These are phyloP conservation scores for Neonectria coccinea DNA, from an alignment of 2,329 filamentous ascomycete species.

Conservation along the genomic window DNA sequence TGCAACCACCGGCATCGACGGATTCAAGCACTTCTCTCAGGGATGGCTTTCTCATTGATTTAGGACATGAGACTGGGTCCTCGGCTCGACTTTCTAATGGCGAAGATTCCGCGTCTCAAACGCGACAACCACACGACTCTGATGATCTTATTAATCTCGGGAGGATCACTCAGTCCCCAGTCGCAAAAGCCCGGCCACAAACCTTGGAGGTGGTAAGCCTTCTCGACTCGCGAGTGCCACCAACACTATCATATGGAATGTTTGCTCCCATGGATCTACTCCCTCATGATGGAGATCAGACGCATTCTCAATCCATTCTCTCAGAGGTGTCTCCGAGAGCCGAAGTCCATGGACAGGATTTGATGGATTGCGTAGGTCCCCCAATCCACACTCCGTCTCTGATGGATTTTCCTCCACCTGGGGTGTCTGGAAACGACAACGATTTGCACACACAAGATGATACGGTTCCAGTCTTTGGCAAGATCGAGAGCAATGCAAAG, in stretches of 20 bases:
- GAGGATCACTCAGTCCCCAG: neutral
- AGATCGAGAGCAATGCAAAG: constrained; percentile 20
- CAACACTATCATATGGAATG: constrained; percentile 16
- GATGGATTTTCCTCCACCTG: constrained; percentile 24
- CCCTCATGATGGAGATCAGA: neutral
- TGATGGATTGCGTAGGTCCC: constrained; percentile 34
- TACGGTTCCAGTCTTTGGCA: constrained; percentile 29
- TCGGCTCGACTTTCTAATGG: neutral
- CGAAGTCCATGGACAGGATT: neutral
- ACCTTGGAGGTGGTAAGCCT: neutral
- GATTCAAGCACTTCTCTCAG: neutral
- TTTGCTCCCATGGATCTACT: constrained; percentile 4
- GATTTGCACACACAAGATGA: neutral
- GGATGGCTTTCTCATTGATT: neutral
- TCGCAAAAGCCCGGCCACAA: neutral
- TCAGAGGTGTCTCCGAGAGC: neutral
- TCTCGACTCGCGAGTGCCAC: constrained; percentile 25
- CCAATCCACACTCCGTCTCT: constrained; percentile 28
- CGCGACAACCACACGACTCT: too few relatives aligned
- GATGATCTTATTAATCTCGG: neutral
- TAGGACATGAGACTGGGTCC: neutral
- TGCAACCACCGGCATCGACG: neutral
- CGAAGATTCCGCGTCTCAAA: neutral
- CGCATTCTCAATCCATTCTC: neutral
- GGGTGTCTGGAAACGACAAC: neutral